Evolutionary conservation across 2,329 filamentous ascomycete genomes (phyloP).

Genomic region (Penicillium sp.): DNA sequence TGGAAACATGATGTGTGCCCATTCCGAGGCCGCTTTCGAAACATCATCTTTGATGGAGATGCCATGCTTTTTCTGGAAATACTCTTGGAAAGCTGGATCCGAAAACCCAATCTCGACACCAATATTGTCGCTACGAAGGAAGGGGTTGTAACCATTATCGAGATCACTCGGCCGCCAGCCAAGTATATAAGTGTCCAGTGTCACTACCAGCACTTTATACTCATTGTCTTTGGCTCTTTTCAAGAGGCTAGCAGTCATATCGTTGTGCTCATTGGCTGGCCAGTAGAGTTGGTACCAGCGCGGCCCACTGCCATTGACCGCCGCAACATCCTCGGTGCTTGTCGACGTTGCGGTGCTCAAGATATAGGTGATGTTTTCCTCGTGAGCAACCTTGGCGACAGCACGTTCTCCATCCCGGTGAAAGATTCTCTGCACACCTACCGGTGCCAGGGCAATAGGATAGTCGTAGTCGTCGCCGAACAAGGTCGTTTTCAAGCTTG

Average conservation of each 20-base stretch:
- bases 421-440: constrained; percentile 66
- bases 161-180: constrained; percentile 8
- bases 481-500: constrained; percentile 47
- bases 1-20: constrained; percentile 52
- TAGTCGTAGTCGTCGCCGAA: constrained; percentile 48
- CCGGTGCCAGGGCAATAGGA: constrained; percentile 61
- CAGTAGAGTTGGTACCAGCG: constrained; percentile 75
- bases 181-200: constrained; percentile 3
- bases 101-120: constrained; percentile 61
- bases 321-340: constrained; percentile 63
- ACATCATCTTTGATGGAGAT: constrained; percentile 44
- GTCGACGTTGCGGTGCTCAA: constrained; percentile 61
- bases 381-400: constrained; percentile 56
- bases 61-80: constrained; percentile 47
- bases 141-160: neutral
- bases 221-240: constrained; percentile 14
- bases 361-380: constrained; percentile 61
- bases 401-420: constrained; percentile 62
- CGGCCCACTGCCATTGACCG: constrained; percentile 50
- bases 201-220: neutral
- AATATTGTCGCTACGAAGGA: constrained; percentile 24
- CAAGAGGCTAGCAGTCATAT: constrained; percentile 61
- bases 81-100: constrained; percentile 61
- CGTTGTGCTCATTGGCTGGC: constrained; percentile 55
- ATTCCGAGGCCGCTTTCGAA: constrained; percentile 45